These are phyloP conservation scores for Trametopsis cervina DNA, from an alignment of 768 basidiomycete genomes.

Conservation along the genomic window DNA sequence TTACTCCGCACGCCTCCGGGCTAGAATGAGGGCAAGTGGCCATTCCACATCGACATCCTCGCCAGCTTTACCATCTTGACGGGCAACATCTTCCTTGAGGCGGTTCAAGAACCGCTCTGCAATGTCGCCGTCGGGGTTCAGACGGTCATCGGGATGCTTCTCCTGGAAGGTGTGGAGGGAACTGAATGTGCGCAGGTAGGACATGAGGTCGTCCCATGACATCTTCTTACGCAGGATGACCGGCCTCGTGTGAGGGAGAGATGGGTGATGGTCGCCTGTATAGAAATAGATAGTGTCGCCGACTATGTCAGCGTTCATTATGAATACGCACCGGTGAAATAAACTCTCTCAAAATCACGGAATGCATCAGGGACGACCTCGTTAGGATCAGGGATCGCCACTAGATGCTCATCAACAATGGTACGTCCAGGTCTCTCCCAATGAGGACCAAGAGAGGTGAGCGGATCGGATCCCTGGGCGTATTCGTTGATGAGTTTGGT, in stretches of 20 bases:
- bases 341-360: conserved; percentile 42
- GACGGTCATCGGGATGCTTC: conserved; percentile 47
- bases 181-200: conserved; percentile 68
- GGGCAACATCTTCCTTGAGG: conserved; percentile 33
- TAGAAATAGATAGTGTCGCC: background rate
- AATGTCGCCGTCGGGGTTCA: conserved; percentile 50
- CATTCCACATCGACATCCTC: conserved; percentile 29
- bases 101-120: conserved; percentile 56
- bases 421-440: conserved; percentile 79
- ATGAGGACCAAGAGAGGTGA: conserved; percentile 56
- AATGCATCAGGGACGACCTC: conserved; percentile 30
- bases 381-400: conserved; percentile 55
- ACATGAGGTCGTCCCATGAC: conserved; percentile 60
- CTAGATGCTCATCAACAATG: conserved; percentile 64
- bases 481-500: conserved; percentile 55
- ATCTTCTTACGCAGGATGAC: conserved; percentile 52
- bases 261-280: conserved; percentile 36
- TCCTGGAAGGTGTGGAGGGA: conserved; percentile 64
- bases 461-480: conserved; percentile 49
- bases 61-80: conserved; percentile 18
- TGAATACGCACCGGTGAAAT: conserved; percentile 47
- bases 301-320: conserved; percentile 3
- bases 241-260: conserved; percentile 31
- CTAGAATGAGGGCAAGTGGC: conserved; percentile 27
- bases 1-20: too few relatives aligned